Base-by-base conservation (phyloP, 495 filamentous ascomycete genomes). In the Aspergillus coremiiformis region DNA sequence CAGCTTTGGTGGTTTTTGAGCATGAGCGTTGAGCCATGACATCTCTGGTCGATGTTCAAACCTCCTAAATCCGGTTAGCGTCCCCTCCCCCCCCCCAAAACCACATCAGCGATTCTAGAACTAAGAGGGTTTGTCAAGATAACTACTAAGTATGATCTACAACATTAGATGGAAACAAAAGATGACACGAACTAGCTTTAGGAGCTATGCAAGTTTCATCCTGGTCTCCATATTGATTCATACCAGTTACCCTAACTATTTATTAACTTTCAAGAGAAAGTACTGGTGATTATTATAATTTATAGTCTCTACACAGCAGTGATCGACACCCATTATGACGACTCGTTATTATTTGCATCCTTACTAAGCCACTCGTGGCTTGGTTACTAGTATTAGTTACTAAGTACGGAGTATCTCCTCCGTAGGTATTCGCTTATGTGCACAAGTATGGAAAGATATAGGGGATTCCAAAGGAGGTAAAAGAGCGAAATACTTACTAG, bases 41-140 rank as follows among this genome's bases (percentile, higher is more conserved):
- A 59, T 65, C 59, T 50, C 47, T 49, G n/a, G 37, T 48, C 52
- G 47, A 65, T 65, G 62, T 65, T n/a, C 62, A 65, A 41, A 62
- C 50, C 57, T 29, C 24, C 62, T 48, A 33, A 46, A 65, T 56
- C 50, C 22, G 62, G 62, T 56, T 65, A 62, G 59, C 52, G 55
- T n/a, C n/a, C n/a, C n/a, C n/a, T n/a, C n/a, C n/a, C n/a, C n/a
- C 35, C 54, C n/a, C 22, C 53, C 49, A 41, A 32, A 54, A 56
- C 55, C 55, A 62, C 53, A 43, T 56, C 55, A 56, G 56, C 44
- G 55, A 58, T 58, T 62, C 59, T 62, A 62, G 59, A 62, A 56
- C 59, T 35, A 54, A 24, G 24, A 46, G 37, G 22, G 22, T 5
- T 22, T 17, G 29, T 22, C 11, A 15, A 21, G 15, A 30, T 41